Conservation (phyloP, 108 stramenopile genomes). For the Cyclotella atomus region DNA sequence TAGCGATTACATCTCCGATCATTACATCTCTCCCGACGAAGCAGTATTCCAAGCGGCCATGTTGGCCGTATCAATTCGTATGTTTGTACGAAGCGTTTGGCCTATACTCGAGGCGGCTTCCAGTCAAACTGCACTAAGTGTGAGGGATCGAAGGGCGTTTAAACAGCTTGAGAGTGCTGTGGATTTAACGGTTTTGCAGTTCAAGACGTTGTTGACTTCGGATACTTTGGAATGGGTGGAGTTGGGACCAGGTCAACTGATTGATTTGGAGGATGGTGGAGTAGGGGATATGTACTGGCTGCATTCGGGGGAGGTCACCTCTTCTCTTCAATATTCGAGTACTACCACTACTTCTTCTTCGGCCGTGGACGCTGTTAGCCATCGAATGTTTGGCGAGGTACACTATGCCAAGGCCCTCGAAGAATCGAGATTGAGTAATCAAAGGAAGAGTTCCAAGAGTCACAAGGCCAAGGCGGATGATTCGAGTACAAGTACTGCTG, state of each 20-base stretch:
- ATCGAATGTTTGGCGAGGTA: conserved; percentile 47
- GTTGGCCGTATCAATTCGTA: conserved; percentile 31
- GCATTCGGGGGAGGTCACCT: conserved; percentile 28
- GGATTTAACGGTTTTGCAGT: conserved; percentile 46
- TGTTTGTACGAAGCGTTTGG: conserved; percentile 27
- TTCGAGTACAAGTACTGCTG: neutral
- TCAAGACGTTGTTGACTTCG: conserved; percentile 43
- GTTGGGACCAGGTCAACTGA: conserved; percentile 2
- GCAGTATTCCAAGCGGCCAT: conserved; percentile 34
- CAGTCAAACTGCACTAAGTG: conserved; percentile 11
- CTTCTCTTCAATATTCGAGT: neutral
- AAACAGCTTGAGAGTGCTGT: conserved; percentile 25
- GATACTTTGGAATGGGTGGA: conserved; percentile 42
- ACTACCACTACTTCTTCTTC: neutral
- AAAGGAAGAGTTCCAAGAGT: conserved; percentile 12
- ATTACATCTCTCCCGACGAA: conserved; percentile 45
- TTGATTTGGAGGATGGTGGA: conserved; percentile 31
- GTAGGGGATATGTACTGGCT: conserved; percentile 38
- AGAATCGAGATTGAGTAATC: conserved; percentile 2
- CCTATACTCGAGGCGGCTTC: conserved; percentile 23
- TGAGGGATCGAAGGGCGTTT: conserved; percentile 46
- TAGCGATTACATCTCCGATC: conserved; percentile 40
- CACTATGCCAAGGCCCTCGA: conserved; percentile 42
- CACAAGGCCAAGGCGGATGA: neutral
- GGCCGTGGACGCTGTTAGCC: neutral